Conservation (phyloP, 306 rosid species). For the Rubus parviflorus region DNA sequence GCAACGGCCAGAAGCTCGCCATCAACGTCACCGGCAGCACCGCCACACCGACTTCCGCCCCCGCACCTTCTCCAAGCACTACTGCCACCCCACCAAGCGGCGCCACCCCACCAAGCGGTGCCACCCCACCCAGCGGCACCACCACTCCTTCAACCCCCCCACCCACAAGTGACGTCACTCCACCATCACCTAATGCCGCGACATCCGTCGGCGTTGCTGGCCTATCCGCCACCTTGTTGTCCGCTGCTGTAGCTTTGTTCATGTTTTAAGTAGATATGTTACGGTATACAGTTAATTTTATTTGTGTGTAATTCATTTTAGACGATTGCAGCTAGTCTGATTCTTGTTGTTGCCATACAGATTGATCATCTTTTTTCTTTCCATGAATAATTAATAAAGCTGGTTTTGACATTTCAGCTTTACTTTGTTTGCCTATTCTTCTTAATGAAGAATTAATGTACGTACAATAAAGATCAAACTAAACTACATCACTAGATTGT, state of each 20-base stretch:
- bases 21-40: constrained; percentile 21
- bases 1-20: constrained; percentile 30
- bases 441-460: too few species aligned
- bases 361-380: constrained; percentile 17
- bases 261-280: constrained; percentile 33
- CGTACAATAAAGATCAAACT: background rate
- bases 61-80: constrained; percentile 7
- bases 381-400: constrained; percentile 2
- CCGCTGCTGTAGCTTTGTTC: constrained; percentile 39
- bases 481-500: background rate
- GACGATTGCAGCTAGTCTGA: background rate
- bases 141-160: constrained; percentile 33
- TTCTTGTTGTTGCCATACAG: constrained; percentile 20
- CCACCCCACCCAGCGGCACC: constrained; percentile 21
- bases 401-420: constrained; percentile 9
- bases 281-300: constrained; percentile 16
- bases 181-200: constrained; percentile 38
- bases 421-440: background rate
- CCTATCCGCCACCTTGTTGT: constrained; percentile 35
- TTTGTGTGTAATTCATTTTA: constrained; percentile 5
- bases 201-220: constrained; percentile 35
- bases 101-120: constrained; percentile 20
- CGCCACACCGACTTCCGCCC: background rate
- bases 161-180: constrained; percentile 1
- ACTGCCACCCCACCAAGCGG: constrained; percentile 6